Percentiles rank a stretch among this genome's conserved stretches.
Conservation (phyloP, 1,139 yeast genomes). For the Hemisphaericaspora lyxosophila region DNA sequence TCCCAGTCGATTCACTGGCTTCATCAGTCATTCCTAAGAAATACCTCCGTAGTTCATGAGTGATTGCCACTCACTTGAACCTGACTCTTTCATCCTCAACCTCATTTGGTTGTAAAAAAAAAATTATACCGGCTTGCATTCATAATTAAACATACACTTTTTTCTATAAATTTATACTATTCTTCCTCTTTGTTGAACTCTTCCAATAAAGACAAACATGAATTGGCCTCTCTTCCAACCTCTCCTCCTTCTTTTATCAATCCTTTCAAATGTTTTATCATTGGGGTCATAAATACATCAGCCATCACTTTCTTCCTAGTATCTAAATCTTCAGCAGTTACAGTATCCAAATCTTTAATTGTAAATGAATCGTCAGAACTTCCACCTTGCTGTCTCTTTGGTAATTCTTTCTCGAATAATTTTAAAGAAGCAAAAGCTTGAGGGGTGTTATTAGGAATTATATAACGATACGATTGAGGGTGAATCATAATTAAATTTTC, state of each 20-base stretch:
- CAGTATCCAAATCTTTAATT: slow-evolving; percentile 31
- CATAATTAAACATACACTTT: background rate
- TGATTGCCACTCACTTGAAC: no score
- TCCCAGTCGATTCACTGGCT: no score
- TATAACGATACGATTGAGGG: slow-evolving; percentile 49
- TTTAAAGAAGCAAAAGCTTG: slow-evolving; percentile 62
- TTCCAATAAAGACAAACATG: slow-evolving; percentile 21
- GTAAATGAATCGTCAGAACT: slow-evolving; percentile 28
- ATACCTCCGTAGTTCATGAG: no score
- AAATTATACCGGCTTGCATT: no score
- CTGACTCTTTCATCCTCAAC: no score
- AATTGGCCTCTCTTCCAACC: slow-evolving; percentile 58
- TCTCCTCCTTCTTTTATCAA: slow-evolving; percentile 75
- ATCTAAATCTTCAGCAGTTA: slow-evolving; percentile 55
- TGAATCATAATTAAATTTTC: slow-evolving; percentile 28
- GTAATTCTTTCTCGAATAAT: slow-evolving; percentile 44
- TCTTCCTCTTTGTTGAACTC: slow-evolving; percentile 6
- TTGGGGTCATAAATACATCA: slow-evolving; percentile 51
- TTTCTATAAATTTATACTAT: background rate
- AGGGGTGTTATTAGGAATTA: slow-evolving; percentile 48
- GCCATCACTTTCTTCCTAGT: slow-evolving; percentile 59
- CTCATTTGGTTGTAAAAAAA: no score
- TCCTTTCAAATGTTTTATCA: slow-evolving; percentile 51
- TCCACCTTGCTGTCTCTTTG: slow-evolving; percentile 12
- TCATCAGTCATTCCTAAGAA: no score